Base-by-base conservation (phyloP, 164 flowering plant species). In the Sextonia rubra region DNA sequence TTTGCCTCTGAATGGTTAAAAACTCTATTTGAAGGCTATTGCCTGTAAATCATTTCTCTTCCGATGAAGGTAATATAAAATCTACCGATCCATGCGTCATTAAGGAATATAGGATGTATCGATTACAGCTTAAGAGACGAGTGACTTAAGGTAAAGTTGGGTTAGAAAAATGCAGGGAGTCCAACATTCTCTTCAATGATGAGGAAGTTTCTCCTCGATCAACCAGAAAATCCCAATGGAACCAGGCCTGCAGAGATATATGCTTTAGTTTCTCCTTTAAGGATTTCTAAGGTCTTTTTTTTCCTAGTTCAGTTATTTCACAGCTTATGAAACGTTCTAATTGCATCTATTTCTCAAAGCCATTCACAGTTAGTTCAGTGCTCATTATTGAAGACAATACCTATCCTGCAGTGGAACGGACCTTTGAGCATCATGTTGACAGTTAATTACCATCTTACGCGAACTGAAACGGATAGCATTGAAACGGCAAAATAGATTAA, bases 61-160 rank as follows among this genome's bases (percentile, higher is more conserved):
- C 79, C 26, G n/a, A 69, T 71, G 30, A 78, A 80, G 83, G 76
- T 76, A 71, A 64, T 83, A 84, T 47, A 83, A 89, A 71, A 87
- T 84, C 69, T 64, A 49, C 22, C 83, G 76, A 73, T 80, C 82
- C 67, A 74, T 77, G 44, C 44, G 5, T 32, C 44, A 32, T 32
- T 32, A 32, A 32, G 44, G 44, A 32, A 32, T 32, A 32, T 32
- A 32, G 44, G 44, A 6, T 1, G 44, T 32, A 32, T 32, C 9
- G n/a, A 32, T 32, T 1, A 37, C 11, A 37, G 44, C 70, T 66
- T 68, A 69, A 66, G 71, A 29, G 44, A 60, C 48, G 37, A 70
- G 64, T 6, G 68, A 71, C 68, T 58, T 58, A 66, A 60, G 48
- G 47, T 15, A 49, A 44, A 47, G 73, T 20, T 18, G 11, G 47